Evolutionary conservation across 2,329 filamentous ascomycete genomes (phyloP), one percentile per base, ranked within the genome.

Genomic region (Xylaria sp.): DNA sequence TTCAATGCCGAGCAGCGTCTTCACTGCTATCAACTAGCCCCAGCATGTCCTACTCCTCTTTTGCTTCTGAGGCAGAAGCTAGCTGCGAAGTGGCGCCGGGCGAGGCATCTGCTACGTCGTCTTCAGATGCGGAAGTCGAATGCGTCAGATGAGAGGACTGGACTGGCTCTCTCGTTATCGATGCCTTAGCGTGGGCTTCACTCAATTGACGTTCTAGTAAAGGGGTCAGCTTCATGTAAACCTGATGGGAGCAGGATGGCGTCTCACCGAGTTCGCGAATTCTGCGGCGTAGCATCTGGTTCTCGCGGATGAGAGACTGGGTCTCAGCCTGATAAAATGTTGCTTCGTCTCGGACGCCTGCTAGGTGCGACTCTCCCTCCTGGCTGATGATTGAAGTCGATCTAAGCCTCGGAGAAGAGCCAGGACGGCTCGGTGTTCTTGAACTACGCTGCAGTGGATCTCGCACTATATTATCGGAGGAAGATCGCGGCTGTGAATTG

Each of bases 311-410:
- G 67, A 93, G 74, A 75, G 85, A 91, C 74, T 91, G 88, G 1
- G 89, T 91, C 75, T 93, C 90, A 3, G 89, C 89, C 72, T 92
- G 89, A 68, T 92, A 92, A 71, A 91, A 92, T 0, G 87, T 86
- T 64, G 82, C 86, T 71, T 92, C 89, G 68, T 92, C 89, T 16
- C 89, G 79, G 6, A 82, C 83, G n/a, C 82, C 83, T 1, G 88
- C 78, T 52, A 81, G 74, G 76, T 81, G 84, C 35, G 71, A 67
- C 55, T 91, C 86, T 39, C 80, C 81, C 58, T 87, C 84, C 16
- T 75, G 80, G 59, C 81, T 81, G 65, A 85, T 81, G 65, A 85
- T 83, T 2, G 83, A 86, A 42, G 82, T 78, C 52, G 83, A 75
- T 68, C 83, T 73, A 69, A 88, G 67, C 71, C 80, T 72, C 66